Evolutionary conservation across 164 flowering plant species (phyloP).

Genomic region (Saururus chinensis): DNA sequence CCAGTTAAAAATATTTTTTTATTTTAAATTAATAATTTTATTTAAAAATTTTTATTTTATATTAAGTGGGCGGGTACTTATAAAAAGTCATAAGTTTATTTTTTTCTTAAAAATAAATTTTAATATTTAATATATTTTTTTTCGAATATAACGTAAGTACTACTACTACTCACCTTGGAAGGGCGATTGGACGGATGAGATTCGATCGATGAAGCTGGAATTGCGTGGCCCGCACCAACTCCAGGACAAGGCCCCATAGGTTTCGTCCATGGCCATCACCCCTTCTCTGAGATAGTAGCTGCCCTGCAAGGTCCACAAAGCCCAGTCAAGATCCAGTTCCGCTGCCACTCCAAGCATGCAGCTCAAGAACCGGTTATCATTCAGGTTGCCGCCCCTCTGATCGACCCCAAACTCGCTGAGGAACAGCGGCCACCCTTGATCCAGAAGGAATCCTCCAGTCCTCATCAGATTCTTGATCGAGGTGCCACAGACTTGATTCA

Average conservation of each 20-base stretch:
- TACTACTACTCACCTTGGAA: constrained; percentile 39
- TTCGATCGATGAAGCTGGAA: constrained; percentile 17
- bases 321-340: constrained; percentile 74
- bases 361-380: constrained; percentile 64
- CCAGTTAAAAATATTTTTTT: too few species aligned
- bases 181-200: constrained; percentile 17
- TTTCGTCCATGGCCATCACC: constrained; percentile 41
- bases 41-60: too few species aligned
- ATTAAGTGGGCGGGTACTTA: too few species aligned
- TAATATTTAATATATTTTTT: too few species aligned
- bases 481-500: constrained; percentile 62
- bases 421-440: constrained; percentile 57
- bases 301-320: constrained; percentile 66
- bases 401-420: constrained; percentile 79
- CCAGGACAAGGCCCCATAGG: constrained; percentile 48
- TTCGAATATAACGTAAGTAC: too few species aligned
- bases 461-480: constrained; percentile 11
- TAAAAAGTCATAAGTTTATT: too few species aligned
- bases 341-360: constrained; percentile 70
- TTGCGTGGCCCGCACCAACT: constrained; percentile 50
- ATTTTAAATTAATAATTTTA: too few species aligned
- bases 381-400: constrained; percentile 50
- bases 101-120: too few species aligned
- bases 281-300: constrained; percentile 74
- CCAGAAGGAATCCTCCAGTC: constrained; percentile 22